These are phyloP conservation scores for Xylariaceae sp. DNA, from an alignment of 2,329 filamentous ascomycete genomes.

Conservation along the genomic window DNA sequence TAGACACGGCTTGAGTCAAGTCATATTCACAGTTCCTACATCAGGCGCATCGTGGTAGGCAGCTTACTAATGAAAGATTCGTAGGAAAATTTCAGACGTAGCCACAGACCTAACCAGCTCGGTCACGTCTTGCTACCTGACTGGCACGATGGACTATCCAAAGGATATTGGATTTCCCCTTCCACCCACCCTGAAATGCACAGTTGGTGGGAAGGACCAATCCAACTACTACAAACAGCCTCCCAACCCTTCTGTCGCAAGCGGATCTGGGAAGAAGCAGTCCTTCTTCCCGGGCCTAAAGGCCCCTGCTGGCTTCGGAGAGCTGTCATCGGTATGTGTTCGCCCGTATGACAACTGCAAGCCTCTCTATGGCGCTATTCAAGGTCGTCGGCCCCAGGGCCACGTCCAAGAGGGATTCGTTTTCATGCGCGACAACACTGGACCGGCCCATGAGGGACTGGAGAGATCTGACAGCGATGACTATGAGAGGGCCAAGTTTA, in stretches of 20 bases:
- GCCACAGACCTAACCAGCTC: neutral
- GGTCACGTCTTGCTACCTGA: too few relatives aligned
- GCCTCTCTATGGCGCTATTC: neutral
- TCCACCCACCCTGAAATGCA: neutral
- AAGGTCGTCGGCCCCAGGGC: neutral
- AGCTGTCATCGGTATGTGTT: neutral
- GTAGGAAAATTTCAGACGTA: neutral
- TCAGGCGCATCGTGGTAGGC: too few relatives aligned
- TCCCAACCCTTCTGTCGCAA: neutral
- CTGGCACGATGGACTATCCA: neutral
- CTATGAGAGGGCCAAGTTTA: slow-evolving; percentile 22
- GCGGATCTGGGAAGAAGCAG: neutral
- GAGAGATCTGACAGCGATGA: slow-evolving; percentile 1
- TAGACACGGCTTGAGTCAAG: too few relatives aligned
- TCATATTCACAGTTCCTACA: too few relatives aligned
- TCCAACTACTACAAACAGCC: slow-evolving; percentile 14
- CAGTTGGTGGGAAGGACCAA: neutral
- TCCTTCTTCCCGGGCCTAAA: neutral
- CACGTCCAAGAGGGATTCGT: neutral
- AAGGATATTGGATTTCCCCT: neutral
- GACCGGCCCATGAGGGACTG: neutral
- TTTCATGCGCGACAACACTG: neutral
- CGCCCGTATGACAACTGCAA: neutral
- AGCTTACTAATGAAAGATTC: too few relatives aligned
- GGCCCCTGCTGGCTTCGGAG: slow-evolving; percentile 4